Percentiles rank a stretch among this genome's conserved stretches.
Evolutionary conservation across 2,329 filamentous ascomycete genomes (phyloP).

Genomic region (Botrytis elliptica): DNA sequence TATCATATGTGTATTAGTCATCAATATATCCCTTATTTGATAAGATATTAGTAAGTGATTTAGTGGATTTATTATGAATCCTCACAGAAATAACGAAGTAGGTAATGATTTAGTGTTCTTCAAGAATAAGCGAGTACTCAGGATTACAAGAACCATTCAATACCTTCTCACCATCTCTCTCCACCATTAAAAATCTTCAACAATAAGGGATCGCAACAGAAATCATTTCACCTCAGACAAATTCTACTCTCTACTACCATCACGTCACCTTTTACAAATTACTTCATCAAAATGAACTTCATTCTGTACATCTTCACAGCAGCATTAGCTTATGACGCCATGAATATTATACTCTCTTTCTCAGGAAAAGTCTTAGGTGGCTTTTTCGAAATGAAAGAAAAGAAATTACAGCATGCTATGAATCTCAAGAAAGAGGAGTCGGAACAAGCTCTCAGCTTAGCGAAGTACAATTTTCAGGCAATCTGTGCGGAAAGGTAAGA

Average conservation of each 20-base stretch:
- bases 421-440: not conserved
- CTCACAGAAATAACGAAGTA: not conserved
- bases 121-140: not conserved
- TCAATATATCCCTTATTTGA: too few species aligned
- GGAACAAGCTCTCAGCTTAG: not conserved
- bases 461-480: not conserved
- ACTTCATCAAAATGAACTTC: not conserved
- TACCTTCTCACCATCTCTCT: not conserved
- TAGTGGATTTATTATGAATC: too few species aligned
- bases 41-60: too few species aligned
- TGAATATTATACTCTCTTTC: accelerated
- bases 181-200: not conserved
- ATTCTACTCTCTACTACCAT: not conserved
- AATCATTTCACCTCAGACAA: not conserved
- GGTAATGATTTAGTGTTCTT: too few species aligned
- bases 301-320: too few species aligned
- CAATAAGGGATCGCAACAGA: not conserved
- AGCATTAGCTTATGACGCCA: too few species aligned
- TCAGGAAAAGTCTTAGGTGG: not conserved
- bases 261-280: not conserved
- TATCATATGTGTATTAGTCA: too few species aligned
- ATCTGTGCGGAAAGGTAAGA: not conserved
- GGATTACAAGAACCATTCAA: not conserved
- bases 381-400: not conserved
- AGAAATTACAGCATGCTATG: not conserved